Evolutionary conservation across 148 eudicot species (phyloP), one percentile per base, ranked within the genome.

Genomic region (Rhododendron williamsianum): DNA sequence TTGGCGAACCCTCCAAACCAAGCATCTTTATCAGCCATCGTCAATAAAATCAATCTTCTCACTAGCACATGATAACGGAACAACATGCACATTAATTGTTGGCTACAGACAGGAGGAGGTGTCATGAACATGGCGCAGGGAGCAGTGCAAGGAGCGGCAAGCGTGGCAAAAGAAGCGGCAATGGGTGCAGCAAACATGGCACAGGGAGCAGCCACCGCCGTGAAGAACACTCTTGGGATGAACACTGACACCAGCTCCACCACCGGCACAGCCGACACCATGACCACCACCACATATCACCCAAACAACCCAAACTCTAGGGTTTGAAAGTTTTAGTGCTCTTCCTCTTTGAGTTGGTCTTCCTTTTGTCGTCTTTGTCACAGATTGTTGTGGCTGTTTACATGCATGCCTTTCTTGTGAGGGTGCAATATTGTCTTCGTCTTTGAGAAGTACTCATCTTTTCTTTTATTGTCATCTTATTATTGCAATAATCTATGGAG

Each of bases 101-200:
- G n/a, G 18, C 13, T 80, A n/a, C 86, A 95, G 98, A 93, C 95
- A 65, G 96, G 95, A 36, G 93, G 86, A 54, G 87, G 85, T 54
- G 92, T 93, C 63, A 89, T 86, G 90, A 91, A 91, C 86, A 91
- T 93, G 86, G 94, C 98, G 63, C 90, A 88, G 49, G 98, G 96
- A 81, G 96, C 96, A 73, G 91, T 89, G 82, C 82, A 9, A 3
- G 83, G 83, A 16, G 82, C 82, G 38, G 11, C 60, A 48, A 80
- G 4, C n/a, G 51, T 52, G 25, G 83, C 83, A 41, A 48, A 49
- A 80, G 82, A 36, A 23, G 81, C 81, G 16, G 81, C 81, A 9
- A 27, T 25, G 51, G 52, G 54, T 1, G 83, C 83, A 56, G 65
- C 83, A 30, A 81, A 56, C 71, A 54, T 81, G 83, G 98, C 95